phyloP scores from a whole-genome alignment of 1,139 yeast species.

The Pichia sp. region DNA sequence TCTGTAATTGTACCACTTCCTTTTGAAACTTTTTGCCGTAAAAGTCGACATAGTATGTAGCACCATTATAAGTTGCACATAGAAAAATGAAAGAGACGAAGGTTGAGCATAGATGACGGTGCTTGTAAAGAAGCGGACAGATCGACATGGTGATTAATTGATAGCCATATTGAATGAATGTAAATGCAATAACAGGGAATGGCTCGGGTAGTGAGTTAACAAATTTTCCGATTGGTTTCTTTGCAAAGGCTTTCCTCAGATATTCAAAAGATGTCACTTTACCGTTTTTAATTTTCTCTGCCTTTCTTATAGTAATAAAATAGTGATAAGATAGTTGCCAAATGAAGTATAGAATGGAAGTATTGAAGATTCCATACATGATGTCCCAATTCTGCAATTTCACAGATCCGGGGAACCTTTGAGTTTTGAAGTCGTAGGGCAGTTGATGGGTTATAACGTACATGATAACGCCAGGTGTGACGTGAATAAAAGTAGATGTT shows the following conservation, averaged over 20 bases:
- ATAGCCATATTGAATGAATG: slow-evolving; percentile 78
- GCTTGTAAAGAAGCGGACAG: slow-evolving; percentile 79
- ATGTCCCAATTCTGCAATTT: slow-evolving; percentile 63
- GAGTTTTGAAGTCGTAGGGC: slow-evolving; percentile 43
- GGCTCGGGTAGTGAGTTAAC: slow-evolving; percentile 81
- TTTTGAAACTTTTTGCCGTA: slow-evolving; percentile 84
- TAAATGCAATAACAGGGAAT: slow-evolving; percentile 79
- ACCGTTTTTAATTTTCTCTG: slow-evolving; percentile 80
- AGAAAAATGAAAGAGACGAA: slow-evolving; percentile 68
- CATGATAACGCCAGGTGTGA: slow-evolving; percentile 84
- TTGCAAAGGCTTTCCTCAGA: slow-evolving; percentile 63
- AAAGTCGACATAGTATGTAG: slow-evolving; percentile 86
- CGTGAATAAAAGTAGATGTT: slow-evolving; percentile 87
- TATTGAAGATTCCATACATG: slow-evolving; percentile 63
- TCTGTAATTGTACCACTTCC: slow-evolving; percentile 65
- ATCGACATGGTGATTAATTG: slow-evolving; percentile 85
- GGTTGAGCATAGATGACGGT: slow-evolving; percentile 57
- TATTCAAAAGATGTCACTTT: slow-evolving; percentile 83
- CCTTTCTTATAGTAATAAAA: slow-evolving; percentile 75
- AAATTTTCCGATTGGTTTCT: slow-evolving; percentile 61
- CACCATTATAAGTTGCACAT: slow-evolving; percentile 86
- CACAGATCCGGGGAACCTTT: slow-evolving; percentile 77
- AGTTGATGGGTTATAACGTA: slow-evolving; percentile 82
- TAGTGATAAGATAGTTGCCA: slow-evolving; percentile 93
- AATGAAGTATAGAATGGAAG: slow-evolving; percentile 77